phyloP scores from a whole-genome alignment of 306 rosid species.

The Amphicarpaea edgeworthii region DNA sequence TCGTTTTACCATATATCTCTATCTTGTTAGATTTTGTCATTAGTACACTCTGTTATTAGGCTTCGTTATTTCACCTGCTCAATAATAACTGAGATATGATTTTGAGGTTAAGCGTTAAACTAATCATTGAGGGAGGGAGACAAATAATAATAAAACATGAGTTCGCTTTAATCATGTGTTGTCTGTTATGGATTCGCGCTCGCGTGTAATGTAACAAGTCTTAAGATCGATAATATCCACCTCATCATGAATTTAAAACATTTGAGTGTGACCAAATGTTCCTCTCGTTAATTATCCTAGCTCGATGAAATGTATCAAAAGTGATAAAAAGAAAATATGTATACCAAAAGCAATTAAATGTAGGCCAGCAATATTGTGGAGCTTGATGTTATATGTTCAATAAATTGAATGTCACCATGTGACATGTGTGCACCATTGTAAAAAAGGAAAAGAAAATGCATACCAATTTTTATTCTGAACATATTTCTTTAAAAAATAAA shows the following conservation, averaged over 20 bases:
- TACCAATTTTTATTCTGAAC: not conserved
- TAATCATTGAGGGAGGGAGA: slow-evolving; percentile 34
- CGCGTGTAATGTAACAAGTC: not conserved
- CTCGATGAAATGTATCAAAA: not conserved
- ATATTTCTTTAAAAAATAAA: not conserved
- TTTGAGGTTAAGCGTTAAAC: slow-evolving; percentile 1
- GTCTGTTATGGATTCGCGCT: slow-evolving; percentile 19
- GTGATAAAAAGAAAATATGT: not conserved
- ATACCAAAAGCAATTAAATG: slow-evolving; percentile 6
- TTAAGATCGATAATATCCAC: not conserved
- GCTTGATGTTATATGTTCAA: slow-evolving; percentile 4
- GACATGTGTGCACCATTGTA: not conserved
- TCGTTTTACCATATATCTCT: not conserved
- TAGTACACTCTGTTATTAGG: not conserved
- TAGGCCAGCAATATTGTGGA: not conserved
- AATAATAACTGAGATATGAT: not conserved
- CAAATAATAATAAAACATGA: slow-evolving; percentile 27
- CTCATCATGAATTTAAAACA: not conserved
- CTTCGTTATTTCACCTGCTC: not conserved
- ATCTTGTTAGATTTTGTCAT: slow-evolving; percentile 1
- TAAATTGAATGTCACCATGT: not conserved
- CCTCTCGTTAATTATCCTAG: not conserved
- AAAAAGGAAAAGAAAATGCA: not conserved
- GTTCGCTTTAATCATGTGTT: slow-evolving; percentile 27
- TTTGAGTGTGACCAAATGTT: slow-evolving; percentile 17